Base-by-base conservation (phyloP, 116 monocot species). In the Zostera marina region DNA sequence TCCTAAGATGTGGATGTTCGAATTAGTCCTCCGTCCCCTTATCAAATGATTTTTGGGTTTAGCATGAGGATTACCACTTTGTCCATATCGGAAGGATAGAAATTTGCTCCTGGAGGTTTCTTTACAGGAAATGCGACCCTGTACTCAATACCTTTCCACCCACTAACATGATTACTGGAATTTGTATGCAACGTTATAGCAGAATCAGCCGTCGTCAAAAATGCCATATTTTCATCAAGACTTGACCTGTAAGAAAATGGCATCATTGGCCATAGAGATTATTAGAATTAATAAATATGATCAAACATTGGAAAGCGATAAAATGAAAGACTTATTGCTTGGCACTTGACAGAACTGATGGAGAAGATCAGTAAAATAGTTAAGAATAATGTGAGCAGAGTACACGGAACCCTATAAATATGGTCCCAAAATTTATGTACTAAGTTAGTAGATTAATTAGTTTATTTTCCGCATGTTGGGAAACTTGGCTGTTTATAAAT, bases 41-140 rank as follows among this genome's bases (percentile, higher is more conserved):
- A 17, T 20, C 15, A 49, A 49, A 17, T 16, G 20, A 0, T 2
- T 49, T 20, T 20, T 17, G 48, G 13, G 19, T 16, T 9, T 49
- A 19, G 11, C 19, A 19, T 19, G n/a, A 14, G 13, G n/a, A 56
- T n/a, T 56, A 68, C 96, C 85, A 45, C 71, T 78, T 88, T 88
- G 56, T 96, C 85, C 96, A 96, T 96, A 72, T 88, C 89, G 61
- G 85, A 73, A 76, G 96, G 96, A 59, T 96, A 96, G 65, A 96
- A 96, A 74, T 75, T 88, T 60, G 85, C 85, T 74, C 96, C 88
- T 65, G 74, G 89, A 13, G 84, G 81, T 63, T 96, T 96, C 54
- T 26, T 26, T 23, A 63, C 11, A 56, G 96, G 96, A 85, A 96
- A 96, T 54, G 80, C 77, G 73, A 68, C 78, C 70, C 71, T 75